Conservation (phyloP, 768 basidiomycete species). For the Russula emetica region DNA sequence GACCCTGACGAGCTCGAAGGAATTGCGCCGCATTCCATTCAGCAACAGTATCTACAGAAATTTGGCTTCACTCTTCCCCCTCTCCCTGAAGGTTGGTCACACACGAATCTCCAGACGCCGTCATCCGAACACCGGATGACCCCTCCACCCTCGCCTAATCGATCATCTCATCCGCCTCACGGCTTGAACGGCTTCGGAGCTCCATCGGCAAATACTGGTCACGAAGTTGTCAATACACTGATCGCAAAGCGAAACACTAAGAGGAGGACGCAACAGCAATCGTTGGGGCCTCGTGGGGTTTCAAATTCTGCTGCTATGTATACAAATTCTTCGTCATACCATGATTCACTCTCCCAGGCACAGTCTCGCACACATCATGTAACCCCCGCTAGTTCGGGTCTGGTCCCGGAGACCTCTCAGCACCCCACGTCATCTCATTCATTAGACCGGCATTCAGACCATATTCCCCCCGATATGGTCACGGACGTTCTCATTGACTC, state of each 20-base stretch:
- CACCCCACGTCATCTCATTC: constrained; percentile 8
- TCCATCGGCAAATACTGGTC: constrained; percentile 35
- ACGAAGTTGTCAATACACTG: constrained; percentile 55
- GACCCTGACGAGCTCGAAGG: constrained; percentile 76
- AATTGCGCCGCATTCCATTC: constrained; percentile 66
- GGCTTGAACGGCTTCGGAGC: constrained; percentile 43
- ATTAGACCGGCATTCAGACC: constrained; percentile 31
- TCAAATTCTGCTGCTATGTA: constrained; percentile 16
- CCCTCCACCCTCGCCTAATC: constrained; percentile 48
- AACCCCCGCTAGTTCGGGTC: neutral
- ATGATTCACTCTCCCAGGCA: neutral
- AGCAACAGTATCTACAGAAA: constrained; percentile 75
- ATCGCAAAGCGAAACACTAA: constrained; percentile 62
- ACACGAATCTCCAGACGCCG: constrained; percentile 33
- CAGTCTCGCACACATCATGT: constrained; percentile 8
- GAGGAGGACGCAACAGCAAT: constrained; percentile 50
- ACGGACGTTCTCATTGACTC: constrained; percentile 49
- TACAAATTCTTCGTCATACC: constrained; percentile 8
- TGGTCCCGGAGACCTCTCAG: constrained; percentile 1
- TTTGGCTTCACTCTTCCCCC: constrained; percentile 71
- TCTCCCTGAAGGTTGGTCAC: constrained; percentile 67
- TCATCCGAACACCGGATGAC: constrained; percentile 35
- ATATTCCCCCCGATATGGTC: constrained; percentile 41
- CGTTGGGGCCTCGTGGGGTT: constrained; percentile 34
- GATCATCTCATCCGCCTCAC: constrained; percentile 34